Evolutionary conservation across 805 yeast species (phyloP).

Genomic region (Teunomyces gatunensis): DNA sequence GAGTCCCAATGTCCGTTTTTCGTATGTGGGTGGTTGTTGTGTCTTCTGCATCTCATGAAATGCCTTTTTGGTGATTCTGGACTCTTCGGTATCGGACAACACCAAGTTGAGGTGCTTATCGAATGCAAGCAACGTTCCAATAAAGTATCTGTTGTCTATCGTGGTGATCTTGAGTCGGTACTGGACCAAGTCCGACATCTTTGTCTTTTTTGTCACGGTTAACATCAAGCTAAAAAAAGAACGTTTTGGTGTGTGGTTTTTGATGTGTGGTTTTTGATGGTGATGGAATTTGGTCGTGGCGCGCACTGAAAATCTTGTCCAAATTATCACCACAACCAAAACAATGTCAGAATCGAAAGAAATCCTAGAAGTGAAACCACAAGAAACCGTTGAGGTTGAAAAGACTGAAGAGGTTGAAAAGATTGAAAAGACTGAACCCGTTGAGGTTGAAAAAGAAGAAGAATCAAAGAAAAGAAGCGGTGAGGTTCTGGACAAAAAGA

Average conservation of each 20-base stretch:
- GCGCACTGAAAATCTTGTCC: neutral
- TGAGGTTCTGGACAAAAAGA: conserved; percentile 26
- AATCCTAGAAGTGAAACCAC: too few species aligned
- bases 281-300: neutral
- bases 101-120: conserved; percentile 89
- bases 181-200: conserved; percentile 64
- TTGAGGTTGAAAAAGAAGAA: conserved; percentile 9
- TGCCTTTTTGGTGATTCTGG: conserved; percentile 67
- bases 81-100: conserved; percentile 79
- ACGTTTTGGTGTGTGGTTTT: neutral
- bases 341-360: too few species aligned
- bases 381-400: neutral
- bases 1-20: conserved; percentile 75
- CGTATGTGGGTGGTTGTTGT: conserved; percentile 46
- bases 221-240: neutral
- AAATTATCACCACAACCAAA: neutral
- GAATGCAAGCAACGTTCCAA: conserved; percentile 82
- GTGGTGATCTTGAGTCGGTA: conserved; percentile 72
- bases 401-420: neutral
- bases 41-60: conserved; percentile 31
- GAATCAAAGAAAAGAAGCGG: conserved; percentile 11
- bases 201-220: conserved; percentile 28
- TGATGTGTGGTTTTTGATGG: neutral
- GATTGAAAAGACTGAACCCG: conserved; percentile 5
- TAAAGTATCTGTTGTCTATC: conserved; percentile 71